Conservation (phyloP, 2,329 filamentous ascomycete genomes). For the Plenodomus biglobosus region DNA sequence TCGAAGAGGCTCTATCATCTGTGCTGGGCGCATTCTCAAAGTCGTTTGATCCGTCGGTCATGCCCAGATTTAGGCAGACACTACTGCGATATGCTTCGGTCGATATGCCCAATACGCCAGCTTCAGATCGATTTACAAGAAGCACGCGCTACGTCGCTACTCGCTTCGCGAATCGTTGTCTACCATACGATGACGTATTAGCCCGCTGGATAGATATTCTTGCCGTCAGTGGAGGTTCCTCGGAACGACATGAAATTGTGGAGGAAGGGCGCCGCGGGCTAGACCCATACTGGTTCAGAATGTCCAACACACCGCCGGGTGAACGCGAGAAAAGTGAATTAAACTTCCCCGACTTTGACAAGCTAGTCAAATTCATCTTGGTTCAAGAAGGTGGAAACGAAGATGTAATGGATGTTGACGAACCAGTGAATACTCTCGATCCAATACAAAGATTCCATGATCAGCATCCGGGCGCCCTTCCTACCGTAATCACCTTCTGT, state of each 20-base stretch:
- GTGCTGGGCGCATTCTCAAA: conserved; percentile 63
- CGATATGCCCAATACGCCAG: conserved; percentile 15
- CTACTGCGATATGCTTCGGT: conserved; percentile 37
- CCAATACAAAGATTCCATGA: conserved; percentile 37
- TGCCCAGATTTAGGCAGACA: conserved; percentile 41
- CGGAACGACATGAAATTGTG: conserved; percentile 76
- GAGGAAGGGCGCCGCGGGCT: conserved; percentile 90
- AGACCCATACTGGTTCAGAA: conserved; percentile 72
- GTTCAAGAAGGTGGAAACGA: conserved; percentile 37
- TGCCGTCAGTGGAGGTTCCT: conserved; percentile 66
- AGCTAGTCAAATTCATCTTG: conserved; percentile 51
- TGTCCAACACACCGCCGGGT: conserved; percentile 54
- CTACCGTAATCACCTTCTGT: conserved; percentile 70
- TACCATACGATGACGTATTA: conserved; percentile 75
- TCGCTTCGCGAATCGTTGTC: conserved; percentile 85
- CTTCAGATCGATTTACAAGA: conserved; percentile 46
- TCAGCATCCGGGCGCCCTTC: conserved; percentile 57
- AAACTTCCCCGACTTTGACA: conserved; percentile 48
- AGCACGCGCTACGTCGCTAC: conserved; percentile 80
- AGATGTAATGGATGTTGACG: conserved; percentile 39
- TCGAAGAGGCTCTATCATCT: conserved; percentile 84
- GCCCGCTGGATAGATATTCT: conserved; percentile 88
- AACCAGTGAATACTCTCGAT: conserved; percentile 26
- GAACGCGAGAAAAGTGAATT: conserved; percentile 22
- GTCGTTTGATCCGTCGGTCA: conserved; percentile 46